Evolutionary conservation across 2,329 filamentous ascomycete genomes (phyloP), one percentile per base, ranked within the genome.

Genomic region (Paecilomyces fulvus): DNA sequence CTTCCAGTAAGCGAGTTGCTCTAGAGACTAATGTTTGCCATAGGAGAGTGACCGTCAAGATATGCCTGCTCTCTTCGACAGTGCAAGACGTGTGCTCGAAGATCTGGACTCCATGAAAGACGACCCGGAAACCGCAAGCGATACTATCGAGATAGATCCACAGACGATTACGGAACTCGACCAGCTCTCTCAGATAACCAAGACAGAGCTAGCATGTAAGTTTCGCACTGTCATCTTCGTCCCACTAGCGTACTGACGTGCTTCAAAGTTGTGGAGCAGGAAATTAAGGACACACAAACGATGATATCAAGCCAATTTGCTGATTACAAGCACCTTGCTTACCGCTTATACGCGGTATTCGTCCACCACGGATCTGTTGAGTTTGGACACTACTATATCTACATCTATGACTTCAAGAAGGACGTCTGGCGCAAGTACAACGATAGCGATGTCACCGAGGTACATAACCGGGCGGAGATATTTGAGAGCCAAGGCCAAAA

Each of bases 351-450:
- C 63, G 90, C 92, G 0, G 88, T 96, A 30, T 95, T 99, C 67
- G 92, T 96, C 65, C 94, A 99, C 70, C 86, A 88, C 20, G 80
- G 81, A 30, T 75, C 73, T 28, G 80, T 86, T 46, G 81, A 79
- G 49, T 86, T 86, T 50, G 94, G 94, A 0, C 94, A 99, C 72
- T 99, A 97, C 75, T 96, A 90, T 87, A 90, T 96, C 49, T 96
- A 92, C 81, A 95, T 99, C 61, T 89, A 86, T 67, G 94, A 97
- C 74, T 95, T 95, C 70, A 82, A 86, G 61, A 82, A 84, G 51
- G 76, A 85, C 33, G 78, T 92, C 20, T 99, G 94, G 92, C 86
- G 91, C 56, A 90, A 89, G 67, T 99, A 96, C 78, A 99, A 99
- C 69, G 94, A 99, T 66, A 87, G 87, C 55, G 81, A 80, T 14